A percentile compares a stretch with the other conserved stretches of the same genome.
phyloP scores from a whole-genome alignment of 2,329 filamentous ascomycete genomes.

The Ascochyta lentis region DNA sequence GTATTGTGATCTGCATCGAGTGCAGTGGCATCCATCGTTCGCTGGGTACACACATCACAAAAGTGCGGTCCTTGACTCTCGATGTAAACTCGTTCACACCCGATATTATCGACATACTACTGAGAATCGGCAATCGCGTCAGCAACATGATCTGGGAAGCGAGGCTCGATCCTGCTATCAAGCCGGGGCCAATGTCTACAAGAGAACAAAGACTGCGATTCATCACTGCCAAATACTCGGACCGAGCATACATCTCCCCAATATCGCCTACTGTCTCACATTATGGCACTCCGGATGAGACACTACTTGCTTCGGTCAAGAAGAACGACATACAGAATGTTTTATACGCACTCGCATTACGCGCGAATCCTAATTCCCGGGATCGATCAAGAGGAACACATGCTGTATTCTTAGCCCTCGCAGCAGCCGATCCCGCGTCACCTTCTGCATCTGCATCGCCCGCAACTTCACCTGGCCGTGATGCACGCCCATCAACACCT shows the following conservation, averaged over 20 bases:
- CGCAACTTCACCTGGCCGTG: constrained; percentile 53
- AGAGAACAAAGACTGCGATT: constrained; percentile 92
- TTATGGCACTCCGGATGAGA: constrained; percentile 82
- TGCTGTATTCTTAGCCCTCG: constrained; percentile 87
- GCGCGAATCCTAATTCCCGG: constrained; percentile 78
- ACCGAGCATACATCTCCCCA: constrained; percentile 79
- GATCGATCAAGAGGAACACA: constrained; percentile 90
- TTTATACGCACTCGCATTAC: constrained; percentile 85
- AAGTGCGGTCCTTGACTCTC: constrained; percentile 91
- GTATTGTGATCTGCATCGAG: constrained; percentile 95
- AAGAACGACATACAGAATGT: constrained; percentile 94
- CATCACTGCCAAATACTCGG: constrained; percentile 93
- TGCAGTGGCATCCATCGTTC: constrained; percentile 98
- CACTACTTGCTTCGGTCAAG: constrained; percentile 89
- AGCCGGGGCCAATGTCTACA: constrained; percentile 77
- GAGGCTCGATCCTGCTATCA: constrained; percentile 73
- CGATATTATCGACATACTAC: constrained; percentile 92
- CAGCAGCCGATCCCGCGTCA: constrained; percentile 87
- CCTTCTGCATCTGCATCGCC: constrained; percentile 62
- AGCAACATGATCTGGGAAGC: constrained; percentile 98
- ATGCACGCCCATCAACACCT: constrained; percentile 50
- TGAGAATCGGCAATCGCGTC: constrained; percentile 90
- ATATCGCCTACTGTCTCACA: constrained; percentile 77
- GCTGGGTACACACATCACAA: constrained; percentile 95
- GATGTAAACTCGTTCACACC: constrained; percentile 96